Base-by-base conservation (phyloP, 306 rosid species). In the Corylus heterophylla region DNA sequence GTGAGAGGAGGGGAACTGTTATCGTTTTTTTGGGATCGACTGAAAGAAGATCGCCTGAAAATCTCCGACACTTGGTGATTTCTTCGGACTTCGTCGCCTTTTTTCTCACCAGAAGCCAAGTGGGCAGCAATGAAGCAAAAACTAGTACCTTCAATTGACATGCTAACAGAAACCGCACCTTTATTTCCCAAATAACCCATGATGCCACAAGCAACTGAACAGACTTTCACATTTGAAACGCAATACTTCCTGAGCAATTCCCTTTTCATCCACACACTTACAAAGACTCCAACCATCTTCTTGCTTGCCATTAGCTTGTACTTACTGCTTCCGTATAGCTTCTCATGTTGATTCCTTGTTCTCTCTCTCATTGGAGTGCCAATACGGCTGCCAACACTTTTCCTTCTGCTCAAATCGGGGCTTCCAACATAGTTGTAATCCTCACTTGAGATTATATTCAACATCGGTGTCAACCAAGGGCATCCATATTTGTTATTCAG, bases 151-250 rank as follows among this genome's bases (percentile, higher is more conserved):
- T 95, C 99, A 76, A 95, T 89, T 12, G 89, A 81, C 94, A 95
- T 83, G 74, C 98, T 93, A 37, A 93, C 97, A 7, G 96, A 92
- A 68, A 95, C 92, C 1, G 93, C 85, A 10, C 99, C 99, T 87
- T 95, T 92, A 86, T 95, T 95, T 54, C 99, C 99, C 74, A 95
- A 87, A 58, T 54, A 93, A n/a, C 98, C 99, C 99, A 95, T 93
- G 77, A 93, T 90, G 58, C 99, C 99, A 75, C 99, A 95, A 6
- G 96, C 98, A 84, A 95, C 98, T 0, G 94, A 90, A 50, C 92
- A 83, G 22, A 95, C 98, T 54, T 88, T 95, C 73, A 91, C 98
- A 68, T 91, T 83, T 27, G 98, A 90, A 18, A 95, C 78, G 78
- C 86, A 25, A 51, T 83, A 79, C 82, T 88, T 95, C 4, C 83